phyloP scores from a whole-genome alignment of 1,284 basidiomycete genomes.

The Tylopilus orsonianus region DNA sequence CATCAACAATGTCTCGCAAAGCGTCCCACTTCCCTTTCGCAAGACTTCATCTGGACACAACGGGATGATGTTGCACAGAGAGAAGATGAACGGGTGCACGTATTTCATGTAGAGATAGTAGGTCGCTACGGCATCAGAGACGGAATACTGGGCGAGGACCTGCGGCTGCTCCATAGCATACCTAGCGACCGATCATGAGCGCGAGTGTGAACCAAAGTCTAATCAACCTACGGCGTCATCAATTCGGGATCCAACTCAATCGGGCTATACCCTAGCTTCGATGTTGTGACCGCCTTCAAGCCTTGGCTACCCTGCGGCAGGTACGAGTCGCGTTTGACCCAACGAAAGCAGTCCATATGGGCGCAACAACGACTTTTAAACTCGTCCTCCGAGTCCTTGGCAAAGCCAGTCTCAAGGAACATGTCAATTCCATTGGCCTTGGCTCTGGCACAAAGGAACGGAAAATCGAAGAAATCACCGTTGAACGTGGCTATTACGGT shows the following conservation, averaged over 20 bases:
- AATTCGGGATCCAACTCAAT: slow-evolving; percentile 98
- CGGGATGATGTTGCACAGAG: slow-evolving; percentile 98
- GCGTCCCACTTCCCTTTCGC: slow-evolving; percentile 93
- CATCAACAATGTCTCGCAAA: slow-evolving; percentile 98
- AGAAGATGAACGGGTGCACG: slow-evolving; percentile 99
- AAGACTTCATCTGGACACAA: slow-evolving; percentile 96
- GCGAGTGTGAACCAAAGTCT: not conserved
- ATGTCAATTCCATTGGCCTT: slow-evolving; percentile 93
- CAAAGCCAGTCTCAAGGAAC: slow-evolving; percentile 94
- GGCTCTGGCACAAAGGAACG: slow-evolving; percentile 90
- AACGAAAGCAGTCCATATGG: slow-evolving; percentile 99
- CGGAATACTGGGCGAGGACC: slow-evolving; percentile 94
- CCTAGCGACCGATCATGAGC: slow-evolving; percentile 41
- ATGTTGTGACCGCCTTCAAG: slow-evolving; percentile 96
- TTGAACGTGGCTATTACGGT: slow-evolving; percentile 99
- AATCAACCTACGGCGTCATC: slow-evolving; percentile 87
- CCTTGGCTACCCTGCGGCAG: slow-evolving; percentile 98
- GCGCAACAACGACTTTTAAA: slow-evolving; percentile 93
- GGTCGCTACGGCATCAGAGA: slow-evolving; percentile 99
- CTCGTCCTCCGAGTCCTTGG: slow-evolving; percentile 90
- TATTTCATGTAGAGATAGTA: slow-evolving; percentile 99
- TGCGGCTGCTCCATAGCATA: slow-evolving; percentile 98
- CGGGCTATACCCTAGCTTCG: slow-evolving; percentile 96
- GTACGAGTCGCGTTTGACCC: slow-evolving; percentile 99
- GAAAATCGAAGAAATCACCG: slow-evolving; percentile 99